Conservation (phyloP, 2,329 filamentous ascomycete species). For the Leptodontidium sp. region DNA sequence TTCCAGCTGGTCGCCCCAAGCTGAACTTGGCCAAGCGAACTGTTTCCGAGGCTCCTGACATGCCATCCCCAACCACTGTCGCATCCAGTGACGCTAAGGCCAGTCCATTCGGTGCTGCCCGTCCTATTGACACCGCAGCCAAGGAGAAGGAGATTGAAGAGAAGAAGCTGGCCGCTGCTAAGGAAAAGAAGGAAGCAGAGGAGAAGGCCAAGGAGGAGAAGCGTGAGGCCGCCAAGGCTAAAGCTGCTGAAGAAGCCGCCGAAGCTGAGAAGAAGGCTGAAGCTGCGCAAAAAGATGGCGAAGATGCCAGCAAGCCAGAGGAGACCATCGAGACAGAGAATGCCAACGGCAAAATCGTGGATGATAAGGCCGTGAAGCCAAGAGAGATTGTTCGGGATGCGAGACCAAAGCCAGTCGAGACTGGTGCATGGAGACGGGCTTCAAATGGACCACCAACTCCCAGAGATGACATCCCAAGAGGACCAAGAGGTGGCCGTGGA, state of each 20-base stretch:
- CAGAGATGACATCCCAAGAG: slow-evolving; percentile 53
- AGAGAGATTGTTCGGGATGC: slow-evolving; percentile 54
- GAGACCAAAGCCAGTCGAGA: slow-evolving; percentile 65
- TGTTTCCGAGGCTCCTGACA: slow-evolving; percentile 74
- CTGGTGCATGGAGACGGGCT: slow-evolving; percentile 66
- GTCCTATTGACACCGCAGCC: slow-evolving; percentile 91
- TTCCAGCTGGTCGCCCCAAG: slow-evolving; percentile 74
- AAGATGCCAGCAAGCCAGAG: slow-evolving; percentile 44
- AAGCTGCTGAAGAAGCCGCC: slow-evolving; percentile 48
- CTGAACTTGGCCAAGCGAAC: slow-evolving; percentile 92
- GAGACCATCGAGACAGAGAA: slow-evolving; percentile 47
- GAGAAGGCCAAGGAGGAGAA: slow-evolving; percentile 65
- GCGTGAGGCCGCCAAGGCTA: slow-evolving; percentile 60
- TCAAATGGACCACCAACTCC: slow-evolving; percentile 52
- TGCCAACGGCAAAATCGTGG: slow-evolving; percentile 50
- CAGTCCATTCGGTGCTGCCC: slow-evolving; percentile 91
- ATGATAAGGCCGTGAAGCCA: slow-evolving; percentile 59
- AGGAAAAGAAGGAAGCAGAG: slow-evolving; percentile 80
- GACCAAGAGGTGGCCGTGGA: slow-evolving; percentile 52
- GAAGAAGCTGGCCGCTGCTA: slow-evolving; percentile 76
- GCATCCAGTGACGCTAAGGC: slow-evolving; percentile 76
- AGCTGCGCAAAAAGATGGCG: slow-evolving; percentile 43
- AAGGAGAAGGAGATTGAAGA: slow-evolving; percentile 91
- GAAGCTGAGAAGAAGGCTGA: slow-evolving; percentile 45
- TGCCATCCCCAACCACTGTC: slow-evolving; percentile 56